Base-by-base conservation (phyloP, 2,329 filamentous ascomycete species). In the Colletotrichum magnum region DNA sequence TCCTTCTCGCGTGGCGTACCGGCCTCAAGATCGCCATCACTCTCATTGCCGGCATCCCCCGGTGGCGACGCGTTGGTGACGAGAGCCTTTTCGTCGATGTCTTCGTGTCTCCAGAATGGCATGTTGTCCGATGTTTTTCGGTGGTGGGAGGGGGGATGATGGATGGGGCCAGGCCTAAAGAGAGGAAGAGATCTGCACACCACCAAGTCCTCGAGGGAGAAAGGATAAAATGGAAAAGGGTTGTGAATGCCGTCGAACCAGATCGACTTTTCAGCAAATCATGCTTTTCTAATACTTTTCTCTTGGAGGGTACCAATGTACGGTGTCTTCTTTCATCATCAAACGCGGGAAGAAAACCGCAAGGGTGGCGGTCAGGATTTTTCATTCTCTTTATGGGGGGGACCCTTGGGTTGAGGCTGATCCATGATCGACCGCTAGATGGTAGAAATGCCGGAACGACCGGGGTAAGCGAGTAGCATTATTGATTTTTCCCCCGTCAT, bases 1-100 rank as follows among this genome's bases (percentile, higher is more conserved):
- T 76, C 76, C 74, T 62, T 64, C 18, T 43, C 53, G 10, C 24
- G 64, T 28, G 39, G 6, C 39, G 39, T 2, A 21, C 47, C 65
- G 1, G 24, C 24, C 28, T 68, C 65, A 12, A 58, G 12, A 12
- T 68, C 65, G 48, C 48, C 28, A 16, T 36, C 39, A n/a, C 13
- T 9, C 2, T n/a, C 47, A 5, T 41, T 10, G 48, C 13, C 12
- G 16, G 24, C 39, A 50, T 54, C 26, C 3, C 47, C 28, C 3
- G 54, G 26, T 12, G 65, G 39, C 9, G 65, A 32, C 15, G 53
- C 21, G 10, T 52, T 53, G 12, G 10, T 51, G n/a, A 48, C 65
- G 2, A 41, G 41, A 9, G 18, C 21, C 32, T 65, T 58, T 12
- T 64, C 65, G 12, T 26, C 18, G 52, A 53, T 36, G 5, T 48